Conservation (phyloP, 805 yeast genomes). For the Saccharomyces jurei region DNA sequence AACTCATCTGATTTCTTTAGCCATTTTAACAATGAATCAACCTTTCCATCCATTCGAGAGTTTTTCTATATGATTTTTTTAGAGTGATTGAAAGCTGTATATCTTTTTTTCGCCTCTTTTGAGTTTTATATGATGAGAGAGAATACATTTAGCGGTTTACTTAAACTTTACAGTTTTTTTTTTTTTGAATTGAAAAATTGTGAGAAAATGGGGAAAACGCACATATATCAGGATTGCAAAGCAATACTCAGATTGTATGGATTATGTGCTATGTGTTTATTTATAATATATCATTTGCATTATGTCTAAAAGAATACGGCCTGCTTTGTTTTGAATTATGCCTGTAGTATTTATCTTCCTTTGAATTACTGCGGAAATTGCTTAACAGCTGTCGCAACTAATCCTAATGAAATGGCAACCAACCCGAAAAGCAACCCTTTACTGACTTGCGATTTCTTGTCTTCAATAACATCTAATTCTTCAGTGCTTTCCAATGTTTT, state of each 20-base stretch:
- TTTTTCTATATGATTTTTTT: background rate
- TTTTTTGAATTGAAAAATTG: background rate
- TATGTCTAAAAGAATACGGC: background rate
- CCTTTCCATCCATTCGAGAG: conserved; percentile 10
- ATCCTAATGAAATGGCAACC: background rate
- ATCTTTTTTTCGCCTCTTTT: background rate
- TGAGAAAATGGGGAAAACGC: background rate
- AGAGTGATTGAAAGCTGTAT: background rate
- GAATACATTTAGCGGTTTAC: background rate
- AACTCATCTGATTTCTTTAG: conserved; percentile 22
- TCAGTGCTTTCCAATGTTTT: background rate
- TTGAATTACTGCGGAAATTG: background rate
- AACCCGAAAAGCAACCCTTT: background rate
- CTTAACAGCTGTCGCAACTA: background rate
- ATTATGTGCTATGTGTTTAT: background rate
- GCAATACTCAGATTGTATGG: background rate
- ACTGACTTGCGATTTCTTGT: background rate
- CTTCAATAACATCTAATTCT: background rate
- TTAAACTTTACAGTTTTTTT: background rate
- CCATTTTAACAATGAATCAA: conserved; percentile 29
- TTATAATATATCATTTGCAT: background rate
- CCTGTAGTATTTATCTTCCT: background rate
- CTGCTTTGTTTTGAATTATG: background rate
- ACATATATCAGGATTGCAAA: background rate
- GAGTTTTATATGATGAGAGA: background rate